A percentile compares a stretch with the other conserved stretches of the same genome.
These are phyloP conservation scores for Pythium chondricola DNA, from an alignment of 352 stramenopile genomes.

Conservation along the genomic window DNA sequence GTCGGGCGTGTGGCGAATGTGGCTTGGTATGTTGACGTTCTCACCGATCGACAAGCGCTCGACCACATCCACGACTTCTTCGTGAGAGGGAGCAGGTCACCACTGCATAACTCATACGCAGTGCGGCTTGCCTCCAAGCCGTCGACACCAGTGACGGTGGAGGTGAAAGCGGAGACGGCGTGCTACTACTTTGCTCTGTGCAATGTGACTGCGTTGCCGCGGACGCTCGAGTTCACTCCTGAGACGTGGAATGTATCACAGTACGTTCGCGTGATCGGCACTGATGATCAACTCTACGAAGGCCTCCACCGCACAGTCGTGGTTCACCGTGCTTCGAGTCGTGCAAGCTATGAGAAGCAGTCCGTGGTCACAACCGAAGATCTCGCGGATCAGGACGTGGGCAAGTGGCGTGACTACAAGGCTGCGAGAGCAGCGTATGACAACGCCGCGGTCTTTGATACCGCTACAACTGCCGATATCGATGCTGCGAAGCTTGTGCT, in stretches of 20 bases:
- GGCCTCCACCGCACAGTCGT: conserved; percentile 27
- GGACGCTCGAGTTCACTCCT: conserved; percentile 28
- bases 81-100: conserved; percentile 14
- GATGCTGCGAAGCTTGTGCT: conserved; percentile 6
- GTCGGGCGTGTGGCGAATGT: conserved; percentile 33
- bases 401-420: conserved; percentile 12
- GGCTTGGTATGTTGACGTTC: conserved; percentile 45
- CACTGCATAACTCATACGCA: conserved; percentile 45
- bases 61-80: conserved; percentile 74
- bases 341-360: conserved; percentile 27
- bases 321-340: conserved; percentile 22
- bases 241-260: conserved; percentile 36
- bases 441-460: not conserved
- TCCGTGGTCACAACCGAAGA: conserved; percentile 21
- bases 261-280: conserved; percentile 40
- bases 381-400: not conserved
- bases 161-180: conserved; percentile 35
- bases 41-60: conserved; percentile 31
- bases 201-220: conserved; percentile 45
- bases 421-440: not conserved
- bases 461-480: not conserved
- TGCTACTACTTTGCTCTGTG: conserved; percentile 76
- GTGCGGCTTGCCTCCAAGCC: conserved; percentile 42
- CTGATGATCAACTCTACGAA: conserved; percentile 59
- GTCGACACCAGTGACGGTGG: conserved; percentile 36